A percentile compares a stretch with the other conserved stretches of the same genome.
These are phyloP conservation scores for Pseudopyrenochaeta lycopersici DNA, from an alignment of 2,329 filamentous ascomycete genomes.

Conservation along the genomic window DNA sequence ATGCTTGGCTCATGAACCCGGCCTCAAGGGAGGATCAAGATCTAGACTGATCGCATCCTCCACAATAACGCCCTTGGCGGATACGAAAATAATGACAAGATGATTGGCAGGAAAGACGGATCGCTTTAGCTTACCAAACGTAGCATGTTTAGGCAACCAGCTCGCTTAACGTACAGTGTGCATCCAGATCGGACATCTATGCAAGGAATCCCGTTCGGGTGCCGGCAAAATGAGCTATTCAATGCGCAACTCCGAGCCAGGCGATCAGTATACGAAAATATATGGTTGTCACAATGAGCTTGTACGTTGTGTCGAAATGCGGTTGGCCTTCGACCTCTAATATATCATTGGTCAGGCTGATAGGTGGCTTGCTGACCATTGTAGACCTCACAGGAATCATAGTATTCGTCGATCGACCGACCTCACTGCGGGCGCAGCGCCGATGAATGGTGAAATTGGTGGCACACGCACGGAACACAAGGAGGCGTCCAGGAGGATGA, in stretches of 20 bases:
- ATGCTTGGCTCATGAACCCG: neutral
- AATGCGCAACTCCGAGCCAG: neutral
- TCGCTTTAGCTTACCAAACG: neutral
- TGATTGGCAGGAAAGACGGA: neutral
- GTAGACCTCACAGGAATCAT: no score
- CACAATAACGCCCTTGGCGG: neutral
- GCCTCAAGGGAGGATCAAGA: no score
- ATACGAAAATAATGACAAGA: neutral
- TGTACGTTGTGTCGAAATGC: neutral
- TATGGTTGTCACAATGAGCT: neutral
- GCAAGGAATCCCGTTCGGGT: neutral
- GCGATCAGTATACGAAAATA: neutral
- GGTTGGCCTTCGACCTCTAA: neutral
- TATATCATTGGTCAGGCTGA: no score
- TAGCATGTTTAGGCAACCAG: neutral
- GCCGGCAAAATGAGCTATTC: neutral
- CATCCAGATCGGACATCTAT: neutral
- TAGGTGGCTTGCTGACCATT: no score
- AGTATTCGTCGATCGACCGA: no score
- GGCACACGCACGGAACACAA: no score
- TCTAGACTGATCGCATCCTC: neutral
- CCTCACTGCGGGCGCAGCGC: no score
- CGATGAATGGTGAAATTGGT: no score
- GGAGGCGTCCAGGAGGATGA: no score
- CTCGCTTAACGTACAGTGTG: neutral